Evolutionary conservation across 257 asterid genomes (phyloP).

Genomic region (Buddleja alternifolia): DNA sequence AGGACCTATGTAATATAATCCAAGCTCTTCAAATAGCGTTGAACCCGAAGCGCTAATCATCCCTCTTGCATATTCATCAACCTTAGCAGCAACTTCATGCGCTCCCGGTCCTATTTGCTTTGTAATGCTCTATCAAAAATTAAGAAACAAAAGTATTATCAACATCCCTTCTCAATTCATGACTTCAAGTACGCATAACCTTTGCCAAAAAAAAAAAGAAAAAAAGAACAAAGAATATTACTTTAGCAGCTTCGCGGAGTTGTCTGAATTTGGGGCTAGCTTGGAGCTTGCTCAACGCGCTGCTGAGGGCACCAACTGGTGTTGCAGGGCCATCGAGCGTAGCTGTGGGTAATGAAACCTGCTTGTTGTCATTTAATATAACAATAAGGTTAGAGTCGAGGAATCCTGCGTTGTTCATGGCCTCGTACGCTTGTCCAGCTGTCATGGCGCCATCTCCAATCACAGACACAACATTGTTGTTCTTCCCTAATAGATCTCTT

Average conservation of each 20-base stretch:
- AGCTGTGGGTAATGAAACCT: conserved; percentile 77
- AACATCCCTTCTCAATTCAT: background rate
- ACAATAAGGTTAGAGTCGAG: conserved; percentile 71
- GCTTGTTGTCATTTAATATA: conserved; percentile 69
- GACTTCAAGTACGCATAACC: background rate
- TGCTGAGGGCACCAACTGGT: conserved; percentile 76
- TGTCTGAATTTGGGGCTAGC: conserved; percentile 76
- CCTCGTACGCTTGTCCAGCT: conserved; percentile 90
- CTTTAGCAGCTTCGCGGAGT: conserved; percentile 83
- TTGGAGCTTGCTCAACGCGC: conserved; percentile 69
- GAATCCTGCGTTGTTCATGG: conserved; percentile 83
- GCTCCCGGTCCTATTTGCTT: conserved; percentile 81
- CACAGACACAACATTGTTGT: conserved; percentile 64
- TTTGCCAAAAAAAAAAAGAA: background rate
- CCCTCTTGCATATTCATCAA: conserved; percentile 87
- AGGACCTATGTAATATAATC: conserved; percentile 80
- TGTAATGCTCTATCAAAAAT: conserved; percentile 51
- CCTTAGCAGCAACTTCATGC: conserved; percentile 79
- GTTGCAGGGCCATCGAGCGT: conserved; percentile 77
- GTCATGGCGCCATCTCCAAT: conserved; percentile 88
- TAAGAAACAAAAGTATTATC: background rate
- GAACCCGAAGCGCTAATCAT: conserved; percentile 80
- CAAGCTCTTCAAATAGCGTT: conserved; percentile 77
- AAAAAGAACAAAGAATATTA: conserved; percentile 29
- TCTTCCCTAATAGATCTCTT: conserved; percentile 70